phyloP scores from a whole-genome alignment of 768 basidiomycete species.

The Lentinus brumalis region DNA sequence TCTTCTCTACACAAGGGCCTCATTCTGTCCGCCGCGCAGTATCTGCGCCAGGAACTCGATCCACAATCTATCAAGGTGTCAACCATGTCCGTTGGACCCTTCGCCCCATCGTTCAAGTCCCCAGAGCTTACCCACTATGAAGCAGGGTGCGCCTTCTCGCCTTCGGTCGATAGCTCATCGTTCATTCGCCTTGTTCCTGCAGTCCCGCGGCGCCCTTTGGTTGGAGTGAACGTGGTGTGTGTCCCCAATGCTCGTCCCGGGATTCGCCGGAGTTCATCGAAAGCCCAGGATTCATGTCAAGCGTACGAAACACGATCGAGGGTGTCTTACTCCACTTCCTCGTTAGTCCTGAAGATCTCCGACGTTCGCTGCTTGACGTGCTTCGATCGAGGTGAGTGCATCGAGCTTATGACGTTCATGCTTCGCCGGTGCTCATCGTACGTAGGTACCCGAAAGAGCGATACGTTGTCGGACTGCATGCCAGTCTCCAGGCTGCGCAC shows the following conservation, averaged over 20 bases:
- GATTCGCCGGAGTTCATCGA: not conserved
- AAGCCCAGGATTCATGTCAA: slow-evolving; percentile 1
- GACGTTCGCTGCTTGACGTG: slow-evolving; percentile 1
- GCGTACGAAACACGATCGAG: slow-evolving; percentile 2
- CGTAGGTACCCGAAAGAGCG: slow-evolving; percentile 12
- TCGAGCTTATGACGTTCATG: not conserved
- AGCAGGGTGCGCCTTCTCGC: slow-evolving; percentile 5
- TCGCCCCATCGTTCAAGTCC: slow-evolving; percentile 12
- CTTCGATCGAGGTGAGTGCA: slow-evolving; percentile 13
- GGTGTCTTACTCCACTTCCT: slow-evolving; percentile 4
- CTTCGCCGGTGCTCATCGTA: not conserved
- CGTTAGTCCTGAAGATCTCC: slow-evolving; percentile 9
- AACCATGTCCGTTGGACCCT: slow-evolving; percentile 13
- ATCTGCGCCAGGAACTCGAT: slow-evolving; percentile 19
- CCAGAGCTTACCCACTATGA: not conserved
- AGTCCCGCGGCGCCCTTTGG: not conserved
- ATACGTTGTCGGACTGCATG: slow-evolving; percentile 12
- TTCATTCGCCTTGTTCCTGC: slow-evolving; percentile 1
- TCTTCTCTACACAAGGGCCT: slow-evolving; percentile 11
- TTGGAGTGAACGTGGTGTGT: not conserved
- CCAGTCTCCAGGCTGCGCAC: not conserved
- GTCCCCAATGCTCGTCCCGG: not conserved
- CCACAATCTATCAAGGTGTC: slow-evolving; percentile 24
- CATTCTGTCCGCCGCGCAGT: slow-evolving; percentile 16
- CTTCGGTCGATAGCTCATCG: slow-evolving; percentile 1